Conservation (phyloP, 1,284 basidiomycete genomes). For the Erythrobasidium hasegawianum region DNA sequence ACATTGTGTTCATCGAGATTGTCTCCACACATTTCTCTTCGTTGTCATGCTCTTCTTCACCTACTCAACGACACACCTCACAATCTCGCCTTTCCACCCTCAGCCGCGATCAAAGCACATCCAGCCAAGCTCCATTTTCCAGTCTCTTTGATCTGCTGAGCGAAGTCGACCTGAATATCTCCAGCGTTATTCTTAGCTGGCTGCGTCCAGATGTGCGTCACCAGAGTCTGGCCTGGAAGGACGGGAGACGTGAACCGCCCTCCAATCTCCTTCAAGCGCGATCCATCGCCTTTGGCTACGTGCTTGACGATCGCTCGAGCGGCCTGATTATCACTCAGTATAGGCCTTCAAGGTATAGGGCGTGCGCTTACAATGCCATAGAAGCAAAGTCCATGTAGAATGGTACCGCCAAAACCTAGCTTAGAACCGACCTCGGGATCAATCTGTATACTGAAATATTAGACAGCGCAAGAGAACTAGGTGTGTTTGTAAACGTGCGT, state of each 20-base stretch:
- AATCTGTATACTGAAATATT: constrained; percentile 6
- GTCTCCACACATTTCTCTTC: too few relatives aligned
- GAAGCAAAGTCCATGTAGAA: constrained; percentile 66
- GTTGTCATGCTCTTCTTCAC: too few relatives aligned
- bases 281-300: constrained; percentile 60
- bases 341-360: constrained; percentile 52
- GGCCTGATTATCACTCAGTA: constrained; percentile 53
- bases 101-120: constrained; percentile 38
- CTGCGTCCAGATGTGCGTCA: constrained; percentile 69
- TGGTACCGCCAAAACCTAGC: constrained; percentile 71
- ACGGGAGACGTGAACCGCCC: constrained; percentile 74
- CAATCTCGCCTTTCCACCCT: constrained; percentile 38
- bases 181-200: constrained; percentile 59
- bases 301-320: constrained; percentile 66
- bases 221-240: constrained; percentile 65
- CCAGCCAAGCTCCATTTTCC: constrained; percentile 59
- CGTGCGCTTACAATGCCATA: constrained; percentile 31
- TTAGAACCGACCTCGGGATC: constrained; percentile 64
- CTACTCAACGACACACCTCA: constrained; percentile 3
- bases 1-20: too few relatives aligned
- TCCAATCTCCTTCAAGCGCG: constrained; percentile 55
- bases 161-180: constrained; percentile 65
- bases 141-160: constrained; percentile 62
- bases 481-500: constrained; percentile 68
- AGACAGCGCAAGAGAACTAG: constrained; percentile 39